Evolutionary conservation across 2,329 filamentous ascomycete species (phyloP), one percentile per base, ranked within the genome.

Genomic region (Calonectria naviculata): DNA sequence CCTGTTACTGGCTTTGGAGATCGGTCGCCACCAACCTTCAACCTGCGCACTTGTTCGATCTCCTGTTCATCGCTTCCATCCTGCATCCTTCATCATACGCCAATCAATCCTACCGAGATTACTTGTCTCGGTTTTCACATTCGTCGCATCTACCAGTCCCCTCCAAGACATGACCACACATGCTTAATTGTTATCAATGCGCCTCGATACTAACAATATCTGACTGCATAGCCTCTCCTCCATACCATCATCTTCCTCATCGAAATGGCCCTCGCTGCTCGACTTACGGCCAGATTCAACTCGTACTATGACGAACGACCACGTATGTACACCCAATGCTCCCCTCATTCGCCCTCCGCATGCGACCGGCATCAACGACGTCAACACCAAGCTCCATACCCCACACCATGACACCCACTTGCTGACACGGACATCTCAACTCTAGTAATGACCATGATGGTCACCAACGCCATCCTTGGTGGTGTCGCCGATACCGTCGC

Each of bases 401-500:
- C 26, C 26, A 24, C 28, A 44, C 24, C 28, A 46, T 56, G 47
- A 34, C 64, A 69, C 62, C 63, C 34, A 58, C 56, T 56, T 71
- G 62, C 74, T 64, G 58, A 68, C 38, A 34, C 29, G n/a, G 38
- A 56, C 70, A 42, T 24, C 17, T 29, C 17, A 63, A 70, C 52
- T 52, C 26, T 81, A 94, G 94, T 99, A 47, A 90, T 99, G 79
- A 99, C 97, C 73, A 99, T 97, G 84, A 99, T 99, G 96, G 94
- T 98, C 81, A 98, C 96, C 82, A 99, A 99, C 86, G 94, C 97
- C 76, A 93, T 98, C 68, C 91, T 99, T 70, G 95, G 95, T 85
- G 97, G 97, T 78, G 93, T 99, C 77, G 97, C 97, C 83, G 97
- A 99, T 84, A 98, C 97, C 38, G 94, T 97, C 58, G 97, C 97